Evolutionary conservation across 2,329 filamentous ascomycete genomes (phyloP).

Genomic region (Leptodontidium sp.): DNA sequence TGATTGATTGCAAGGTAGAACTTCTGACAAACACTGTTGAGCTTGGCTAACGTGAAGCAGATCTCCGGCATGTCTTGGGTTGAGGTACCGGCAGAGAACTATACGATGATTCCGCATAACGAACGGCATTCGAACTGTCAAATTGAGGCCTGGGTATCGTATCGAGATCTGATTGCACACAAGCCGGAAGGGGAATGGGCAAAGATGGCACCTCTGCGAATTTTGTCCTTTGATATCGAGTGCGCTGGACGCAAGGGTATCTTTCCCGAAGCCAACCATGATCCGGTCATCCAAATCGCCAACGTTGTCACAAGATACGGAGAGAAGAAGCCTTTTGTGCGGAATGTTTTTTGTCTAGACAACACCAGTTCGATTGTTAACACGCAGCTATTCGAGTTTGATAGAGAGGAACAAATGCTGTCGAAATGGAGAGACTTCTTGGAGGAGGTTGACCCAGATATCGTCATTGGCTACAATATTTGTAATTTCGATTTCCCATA

Average conservation of each 20-base stretch:
- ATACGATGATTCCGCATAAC: slow-evolving; percentile 70
- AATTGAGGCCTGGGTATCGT: slow-evolving; percentile 89
- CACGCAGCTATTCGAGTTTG: slow-evolving; percentile 87
- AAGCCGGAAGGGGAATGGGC: slow-evolving; percentile 93
- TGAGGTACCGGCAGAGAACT: slow-evolving; percentile 78
- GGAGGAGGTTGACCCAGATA: slow-evolving; percentile 89
- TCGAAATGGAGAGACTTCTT: slow-evolving; percentile 91
- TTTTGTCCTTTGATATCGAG: slow-evolving; percentile 98
- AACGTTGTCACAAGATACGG: slow-evolving; percentile 95
- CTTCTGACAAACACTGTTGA: neutral
- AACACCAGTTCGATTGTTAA: slow-evolving; percentile 94
- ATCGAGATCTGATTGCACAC: slow-evolving; percentile 85
- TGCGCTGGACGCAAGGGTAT: slow-evolving; percentile 97
- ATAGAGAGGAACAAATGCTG: slow-evolving; percentile 88
- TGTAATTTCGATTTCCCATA: slow-evolving; percentile 99
- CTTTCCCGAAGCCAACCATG: slow-evolving; percentile 90
- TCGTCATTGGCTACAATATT: slow-evolving; percentile 99
- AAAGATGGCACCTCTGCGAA: slow-evolving; percentile 93
- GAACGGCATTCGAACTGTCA: slow-evolving; percentile 91
- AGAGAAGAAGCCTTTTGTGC: slow-evolving; percentile 93
- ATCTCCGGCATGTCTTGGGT: slow-evolving; percentile 98
- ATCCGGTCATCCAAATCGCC: slow-evolving; percentile 97
- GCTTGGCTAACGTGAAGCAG: slow-evolving; percentile 49
- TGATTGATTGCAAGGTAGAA: slow-evolving; percentile 88
- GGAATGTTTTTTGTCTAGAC: slow-evolving; percentile 96